Base-by-base conservation (phyloP, 1,284 basidiomycete species). In the Xanthoconium separans region DNA sequence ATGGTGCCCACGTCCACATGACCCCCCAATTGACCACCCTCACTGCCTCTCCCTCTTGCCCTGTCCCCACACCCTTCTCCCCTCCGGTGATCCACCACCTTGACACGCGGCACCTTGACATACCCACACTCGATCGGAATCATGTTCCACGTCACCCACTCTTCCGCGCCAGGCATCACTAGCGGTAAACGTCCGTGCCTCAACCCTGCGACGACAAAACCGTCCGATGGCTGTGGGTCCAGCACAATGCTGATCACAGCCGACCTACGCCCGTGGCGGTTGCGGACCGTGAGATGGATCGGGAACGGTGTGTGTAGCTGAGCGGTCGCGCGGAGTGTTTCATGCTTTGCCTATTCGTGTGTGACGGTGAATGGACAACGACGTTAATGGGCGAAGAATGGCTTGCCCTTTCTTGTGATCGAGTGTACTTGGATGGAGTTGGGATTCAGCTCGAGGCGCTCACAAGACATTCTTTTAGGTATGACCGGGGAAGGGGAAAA, bases 81-180 rank as follows among this genome's bases (percentile, higher is more conserved):
- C 48, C 72, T 74, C 53, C 87, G 71, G 53, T 79, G 75, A 61
- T 89, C 81, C 33, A 80, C 61, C 24, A 89, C 80, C 60, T 73
- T 78, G 55, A 91, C 75, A 34, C 72, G 70, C 12, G 89, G 88
- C 16, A 86, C 61, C 54, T 65, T 76, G 44, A 86, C 73, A 59
- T 81, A 74, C 45, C 89, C 88, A 66, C 87, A 90, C 57, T 89
- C 86, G 29, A 91, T 66, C 1, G 89, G 84, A 27, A 90, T 78
- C 27, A 91, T 63, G 33, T 77, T 79, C 85, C 89, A 91, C 6
- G 70, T 69, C 15, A 91, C 50, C 47, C 69, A 75, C 59, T 84
- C 83, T 65, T 91, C 88, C 16, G 75, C 73, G 10, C 85, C 85
- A 1, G 91, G 87, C 31, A 91, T 72, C 24, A 94, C 71, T 37